Conservation (phyloP, 768 basidiomycete species). For the Lentinula sp. region DNA sequence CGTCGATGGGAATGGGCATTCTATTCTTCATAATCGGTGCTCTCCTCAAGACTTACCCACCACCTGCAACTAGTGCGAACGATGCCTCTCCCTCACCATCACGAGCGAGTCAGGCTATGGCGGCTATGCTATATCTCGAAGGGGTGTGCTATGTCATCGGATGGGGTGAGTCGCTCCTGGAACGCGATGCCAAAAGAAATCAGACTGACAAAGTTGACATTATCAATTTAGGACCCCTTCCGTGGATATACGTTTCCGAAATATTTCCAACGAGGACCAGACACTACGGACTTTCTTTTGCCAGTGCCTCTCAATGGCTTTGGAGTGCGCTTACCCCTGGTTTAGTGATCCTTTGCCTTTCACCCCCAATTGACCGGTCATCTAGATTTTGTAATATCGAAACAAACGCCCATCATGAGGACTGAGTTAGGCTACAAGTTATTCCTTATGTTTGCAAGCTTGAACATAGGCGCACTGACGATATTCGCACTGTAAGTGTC, state of each 20-base stretch:
- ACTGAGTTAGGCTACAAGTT: slow-evolving; percentile 44
- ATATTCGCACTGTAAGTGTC: slow-evolving; percentile 37
- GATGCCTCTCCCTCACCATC: slow-evolving; percentile 15
- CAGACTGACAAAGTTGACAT: not conserved
- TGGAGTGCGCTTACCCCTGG: slow-evolving; percentile 34
- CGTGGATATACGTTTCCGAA: slow-evolving; percentile 69
- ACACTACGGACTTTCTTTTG: slow-evolving; percentile 72
- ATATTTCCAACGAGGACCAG: slow-evolving; percentile 84
- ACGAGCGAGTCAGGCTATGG: slow-evolving; percentile 53
- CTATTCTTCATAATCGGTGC: slow-evolving; percentile 62
- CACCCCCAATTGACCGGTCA: not conserved
- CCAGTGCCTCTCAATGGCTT: slow-evolving; percentile 73
- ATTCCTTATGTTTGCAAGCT: slow-evolving; percentile 47
- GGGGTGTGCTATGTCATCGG: slow-evolving; percentile 62
- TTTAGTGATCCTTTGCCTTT: not conserved
- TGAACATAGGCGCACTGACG: slow-evolving; percentile 46
- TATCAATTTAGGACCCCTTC: slow-evolving; percentile 31
- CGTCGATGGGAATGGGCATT: slow-evolving; percentile 50
- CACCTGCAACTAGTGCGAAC: slow-evolving; percentile 15
- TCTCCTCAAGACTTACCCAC: slow-evolving; percentile 54
- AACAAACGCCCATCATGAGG: slow-evolving; percentile 42
- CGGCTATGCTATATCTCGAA: slow-evolving; percentile 57
- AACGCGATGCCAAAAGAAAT: not conserved
- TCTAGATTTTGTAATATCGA: slow-evolving; percentile 47
- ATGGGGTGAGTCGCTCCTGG: slow-evolving; percentile 30